Percentiles rank a stretch among this genome's conserved stretches.
phyloP scores from a whole-genome alignment of 2,329 filamentous ascomycete genomes.

The Aquanectria penicillioides region DNA sequence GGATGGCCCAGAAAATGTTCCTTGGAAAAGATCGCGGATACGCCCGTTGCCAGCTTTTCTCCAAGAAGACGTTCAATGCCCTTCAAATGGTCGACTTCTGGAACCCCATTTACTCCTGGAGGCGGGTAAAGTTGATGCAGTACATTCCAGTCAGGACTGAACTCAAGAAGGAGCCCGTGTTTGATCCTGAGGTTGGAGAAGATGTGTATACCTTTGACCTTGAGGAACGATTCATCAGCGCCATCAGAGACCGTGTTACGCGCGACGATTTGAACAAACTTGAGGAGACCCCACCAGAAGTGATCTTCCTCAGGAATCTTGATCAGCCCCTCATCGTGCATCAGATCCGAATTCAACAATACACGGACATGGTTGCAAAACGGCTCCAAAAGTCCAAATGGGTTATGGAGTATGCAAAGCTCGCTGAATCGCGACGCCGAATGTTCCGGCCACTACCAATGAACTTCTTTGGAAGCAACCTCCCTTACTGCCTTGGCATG shows the following conservation, averaged over 20 bases:
- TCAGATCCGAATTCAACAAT: background rate
- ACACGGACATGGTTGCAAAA: background rate
- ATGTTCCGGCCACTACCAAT: slow-evolving; percentile 19
- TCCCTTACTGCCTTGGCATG: background rate
- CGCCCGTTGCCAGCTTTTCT: background rate
- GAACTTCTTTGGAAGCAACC: background rate
- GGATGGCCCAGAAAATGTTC: slow-evolving; percentile 1
- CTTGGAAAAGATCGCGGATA: background rate
- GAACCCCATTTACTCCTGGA: slow-evolving; percentile 16
- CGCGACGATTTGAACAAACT: background rate
- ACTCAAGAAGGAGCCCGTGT: background rate
- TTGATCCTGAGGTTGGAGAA: background rate
- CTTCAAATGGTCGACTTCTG: slow-evolving; percentile 15
- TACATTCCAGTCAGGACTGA: background rate
- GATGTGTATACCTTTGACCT: background rate
- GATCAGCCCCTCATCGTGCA: background rate
- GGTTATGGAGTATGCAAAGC: slow-evolving; percentile 5
- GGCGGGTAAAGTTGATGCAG: slow-evolving; percentile 4
- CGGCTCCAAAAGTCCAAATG: background rate
- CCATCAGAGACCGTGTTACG: background rate
- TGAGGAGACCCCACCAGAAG: background rate
- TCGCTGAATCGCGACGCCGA: slow-evolving; percentile 10
- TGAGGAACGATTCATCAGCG: background rate
- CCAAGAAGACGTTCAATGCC: slow-evolving; percentile 1
- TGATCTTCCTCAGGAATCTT: background rate